Evolutionary conservation across 768 basidiomycete genomes (phyloP), one percentile per base, ranked within the genome.

Genomic region (Mycena metata): DNA sequence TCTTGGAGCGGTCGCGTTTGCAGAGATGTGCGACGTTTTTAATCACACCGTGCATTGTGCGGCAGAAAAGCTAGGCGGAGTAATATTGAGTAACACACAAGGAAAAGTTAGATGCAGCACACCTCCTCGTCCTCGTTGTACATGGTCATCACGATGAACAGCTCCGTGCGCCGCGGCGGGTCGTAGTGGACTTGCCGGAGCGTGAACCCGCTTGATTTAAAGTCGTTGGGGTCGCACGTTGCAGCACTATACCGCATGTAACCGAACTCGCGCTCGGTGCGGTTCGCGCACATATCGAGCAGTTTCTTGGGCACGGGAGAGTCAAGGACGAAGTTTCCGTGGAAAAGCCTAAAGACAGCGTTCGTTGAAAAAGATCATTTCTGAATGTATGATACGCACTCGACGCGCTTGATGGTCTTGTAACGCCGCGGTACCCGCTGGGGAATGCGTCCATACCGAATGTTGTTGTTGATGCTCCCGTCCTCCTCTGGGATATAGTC

Each of bases 131-230:
- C 68, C 17, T 69, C 96, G 75, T 98, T 97, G 78, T 97, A 98
- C 96, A 98, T 98, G 16, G 96, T 98, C 89, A 98, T 92, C 47
- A 98, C 96, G 72, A 98, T 96, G 81, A 98, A 97, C 17, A 98
- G 83, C 79, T 99, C 97, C 39, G 96, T 98, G 39, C 92, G 85
- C 21, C 96, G 85, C 0, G 94, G 92, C 0, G 96, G 96, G 73
- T 96, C 94, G 78, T 97, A 96, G 73, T 94, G 89, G n/a, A 89
- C 86, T 77, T 97, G 96, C 3, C 97, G 89, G 9, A 98, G 84
- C 0, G 95, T 94, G 80, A 97, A 99, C 0, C 92, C 90, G 13
- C 87, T 79, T 30, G 89, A 83, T 74, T 90, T 86, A 79, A 98
- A 99, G 75, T 95, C 90, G 79, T 98, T 96, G 9, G 97, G 97